phyloP scores from a whole-genome alignment of 768 basidiomycete genomes.

The Mrakia frigida region DNA sequence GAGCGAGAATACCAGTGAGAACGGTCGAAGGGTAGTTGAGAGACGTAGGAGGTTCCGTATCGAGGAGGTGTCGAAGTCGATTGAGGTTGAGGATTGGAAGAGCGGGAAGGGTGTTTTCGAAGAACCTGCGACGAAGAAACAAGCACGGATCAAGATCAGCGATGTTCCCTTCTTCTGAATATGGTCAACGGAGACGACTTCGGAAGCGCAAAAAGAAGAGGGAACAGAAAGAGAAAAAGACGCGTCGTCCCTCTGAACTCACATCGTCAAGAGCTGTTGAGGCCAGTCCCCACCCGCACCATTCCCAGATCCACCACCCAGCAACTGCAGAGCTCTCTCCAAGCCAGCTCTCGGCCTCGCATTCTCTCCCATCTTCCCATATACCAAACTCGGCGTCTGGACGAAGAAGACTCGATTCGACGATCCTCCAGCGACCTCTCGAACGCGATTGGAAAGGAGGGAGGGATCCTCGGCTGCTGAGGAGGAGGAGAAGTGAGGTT shows the following conservation, averaged over 20 bases:
- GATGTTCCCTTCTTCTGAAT: too few species aligned
- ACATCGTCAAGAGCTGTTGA: slow-evolving; percentile 16
- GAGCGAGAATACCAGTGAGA: slow-evolving; percentile 25
- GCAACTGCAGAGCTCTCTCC: background rate
- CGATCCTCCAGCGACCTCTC: slow-evolving; percentile 16
- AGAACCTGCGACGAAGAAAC: background rate
- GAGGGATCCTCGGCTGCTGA: slow-evolving; percentile 31
- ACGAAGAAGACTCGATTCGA: slow-evolving; percentile 28
- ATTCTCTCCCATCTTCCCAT: background rate
- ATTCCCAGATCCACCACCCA: background rate
- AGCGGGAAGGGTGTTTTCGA: slow-evolving; percentile 26
- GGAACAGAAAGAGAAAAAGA: background rate
- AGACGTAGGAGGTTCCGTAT: background rate
- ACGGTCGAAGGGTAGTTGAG: slow-evolving; percentile 20
- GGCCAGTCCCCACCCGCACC: background rate
- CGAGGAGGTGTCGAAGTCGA: slow-evolving; percentile 23
- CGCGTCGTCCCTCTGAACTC: background rate
- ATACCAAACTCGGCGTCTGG: slow-evolving; percentile 10
- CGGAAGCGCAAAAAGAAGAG: too few species aligned
- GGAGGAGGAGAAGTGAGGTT: slow-evolving; percentile 19
- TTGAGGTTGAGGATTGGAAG: slow-evolving; percentile 28
- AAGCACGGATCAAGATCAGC: too few species aligned
- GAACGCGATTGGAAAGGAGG: slow-evolving; percentile 21
- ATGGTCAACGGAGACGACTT: too few species aligned
- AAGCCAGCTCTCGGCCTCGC: background rate